These are phyloP conservation scores for Stemphylium vesicarium DNA, from an alignment of 2,329 filamentous ascomycete genomes.

Conservation along the genomic window DNA sequence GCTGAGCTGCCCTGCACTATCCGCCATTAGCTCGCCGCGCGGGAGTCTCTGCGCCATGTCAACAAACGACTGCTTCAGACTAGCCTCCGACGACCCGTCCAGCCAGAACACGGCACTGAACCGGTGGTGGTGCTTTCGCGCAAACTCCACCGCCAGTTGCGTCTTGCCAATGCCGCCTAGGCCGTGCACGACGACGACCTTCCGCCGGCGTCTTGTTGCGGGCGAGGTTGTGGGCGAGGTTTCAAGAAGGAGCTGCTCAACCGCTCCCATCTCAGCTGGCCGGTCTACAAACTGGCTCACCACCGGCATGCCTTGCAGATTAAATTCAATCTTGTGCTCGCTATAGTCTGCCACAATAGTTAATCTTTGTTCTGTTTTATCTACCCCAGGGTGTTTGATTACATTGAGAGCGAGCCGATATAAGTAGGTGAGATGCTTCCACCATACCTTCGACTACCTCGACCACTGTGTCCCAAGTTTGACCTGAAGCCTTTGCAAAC, in stretches of 20 bases:
- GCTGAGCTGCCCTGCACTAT: constrained; percentile 14
- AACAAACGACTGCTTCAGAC: constrained; percentile 21
- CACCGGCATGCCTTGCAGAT: constrained; percentile 14
- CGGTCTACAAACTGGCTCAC: constrained; percentile 25
- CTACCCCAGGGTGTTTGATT: constrained; percentile 19
- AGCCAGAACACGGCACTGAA: constrained; percentile 26
- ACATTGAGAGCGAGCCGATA: constrained; percentile 23
- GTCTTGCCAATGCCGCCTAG: constrained; percentile 28
- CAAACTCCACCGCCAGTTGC: constrained; percentile 20
- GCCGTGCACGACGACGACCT: constrained; percentile 18
- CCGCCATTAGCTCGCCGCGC: constrained; percentile 13
- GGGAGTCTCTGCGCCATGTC: constrained; percentile 20
- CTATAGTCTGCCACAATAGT: no score
- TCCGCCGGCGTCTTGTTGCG: no score
- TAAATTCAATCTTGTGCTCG: constrained; percentile 21
- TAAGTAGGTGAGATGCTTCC: constrained; percentile 9
- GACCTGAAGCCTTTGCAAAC: constrained; percentile 25
- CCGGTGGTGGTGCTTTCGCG: constrained; percentile 9
- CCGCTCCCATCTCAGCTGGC: constrained; percentile 24
- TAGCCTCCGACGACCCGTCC: constrained; percentile 17
- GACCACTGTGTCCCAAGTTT: constrained; percentile 29
- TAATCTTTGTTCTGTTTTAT: no score
- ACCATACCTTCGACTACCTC: constrained; percentile 27
- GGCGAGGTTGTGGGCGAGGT: neutral
- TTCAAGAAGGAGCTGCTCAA: constrained; percentile 24